Conservation (phyloP, 2,329 filamentous ascomycete species). For the Cladophialophora exuberans region DNA sequence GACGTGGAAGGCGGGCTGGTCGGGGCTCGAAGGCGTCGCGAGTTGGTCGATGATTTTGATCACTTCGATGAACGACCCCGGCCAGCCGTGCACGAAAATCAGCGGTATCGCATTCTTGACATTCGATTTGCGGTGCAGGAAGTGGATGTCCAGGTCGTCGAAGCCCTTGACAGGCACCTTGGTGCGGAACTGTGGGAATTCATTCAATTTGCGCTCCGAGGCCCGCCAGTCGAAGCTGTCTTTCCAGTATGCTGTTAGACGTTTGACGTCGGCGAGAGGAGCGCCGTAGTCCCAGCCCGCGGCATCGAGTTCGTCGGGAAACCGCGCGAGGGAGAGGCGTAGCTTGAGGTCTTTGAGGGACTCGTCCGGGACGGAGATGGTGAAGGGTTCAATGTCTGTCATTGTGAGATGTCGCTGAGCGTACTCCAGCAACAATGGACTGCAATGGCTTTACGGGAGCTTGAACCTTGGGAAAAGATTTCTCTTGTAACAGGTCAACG, state of each 20-base stretch:
- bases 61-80: constrained; percentile 32
- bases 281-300: constrained; percentile 62
- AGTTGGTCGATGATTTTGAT: constrained; percentile 38
- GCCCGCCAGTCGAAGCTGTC: constrained; percentile 63
- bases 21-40: constrained; percentile 33
- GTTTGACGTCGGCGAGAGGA: constrained; percentile 62
- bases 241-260: constrained; percentile 62
- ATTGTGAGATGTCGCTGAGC: constrained; percentile 7
- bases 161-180: constrained; percentile 28
- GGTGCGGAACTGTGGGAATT: constrained; percentile 62
- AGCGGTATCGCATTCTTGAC: constrained; percentile 32
- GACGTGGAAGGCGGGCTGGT: constrained; percentile 55
- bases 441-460: too few species aligned
- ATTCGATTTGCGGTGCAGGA: constrained; percentile 39
- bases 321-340: constrained; percentile 58
- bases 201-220: constrained; percentile 62
- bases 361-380: constrained; percentile 55
- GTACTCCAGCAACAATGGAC: background rate
- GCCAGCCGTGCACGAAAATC: constrained; percentile 34
- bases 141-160: constrained; percentile 38
- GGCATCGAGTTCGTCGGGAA: constrained; percentile 60
- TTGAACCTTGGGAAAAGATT: too few species aligned
- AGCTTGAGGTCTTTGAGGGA: constrained; percentile 55
- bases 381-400: constrained; percentile 44
- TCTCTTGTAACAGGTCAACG: too few species aligned